Evolutionary conservation across 1,139 yeast genomes (phyloP), one percentile per base, ranked within the genome.

Genomic region (Torulaspora pretoriensis): DNA sequence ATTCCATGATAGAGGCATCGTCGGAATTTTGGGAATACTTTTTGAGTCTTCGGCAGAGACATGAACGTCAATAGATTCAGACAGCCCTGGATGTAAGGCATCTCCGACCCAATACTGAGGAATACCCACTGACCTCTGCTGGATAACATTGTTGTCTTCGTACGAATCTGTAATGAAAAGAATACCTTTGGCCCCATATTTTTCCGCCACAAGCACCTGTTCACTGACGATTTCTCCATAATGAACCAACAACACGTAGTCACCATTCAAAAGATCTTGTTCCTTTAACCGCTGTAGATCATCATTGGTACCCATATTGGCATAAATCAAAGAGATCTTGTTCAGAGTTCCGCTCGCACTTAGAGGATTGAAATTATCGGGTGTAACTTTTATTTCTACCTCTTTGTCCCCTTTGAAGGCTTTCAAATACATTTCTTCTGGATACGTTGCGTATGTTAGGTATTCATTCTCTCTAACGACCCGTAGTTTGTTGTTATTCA

Each of bases 41-140:
- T 68, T 67, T 0, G 88, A 78, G 25, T 75, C 69, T 9, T 70
- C 67, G 69, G 79, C 70, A 13, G 12, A 23, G 25, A 19, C 8
- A n/a, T 19, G 13, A 10, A 19, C 8, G n/a, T 9, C 26, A 14
- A 68, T 71, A 28, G 57, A 61, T 12, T 63, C 50, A 9, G 57
- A 50, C n/a, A 70, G 67, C 0, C 94, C 95, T 0, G 95, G 95
- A 1, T 84, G 75, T 17, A 86, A 64, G 2, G 87, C 76, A 61
- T 88, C 95, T 2, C 97, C 97, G 0, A 94, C 80, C 47, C 78
- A 75, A 47, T 71, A 68, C 46, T 86, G 80, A 0, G 83, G 71
- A 30, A 81, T 70, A 0, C 83, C 95, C 2, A 84, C 85, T 47
- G 85, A 74, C 22, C 74, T 75, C 47, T 79, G 75, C 59, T 82